These are phyloP conservation scores for Sanghuangporus sanghuang DNA, from an alignment of 1,284 basidiomycete genomes.

Conservation along the genomic window DNA sequence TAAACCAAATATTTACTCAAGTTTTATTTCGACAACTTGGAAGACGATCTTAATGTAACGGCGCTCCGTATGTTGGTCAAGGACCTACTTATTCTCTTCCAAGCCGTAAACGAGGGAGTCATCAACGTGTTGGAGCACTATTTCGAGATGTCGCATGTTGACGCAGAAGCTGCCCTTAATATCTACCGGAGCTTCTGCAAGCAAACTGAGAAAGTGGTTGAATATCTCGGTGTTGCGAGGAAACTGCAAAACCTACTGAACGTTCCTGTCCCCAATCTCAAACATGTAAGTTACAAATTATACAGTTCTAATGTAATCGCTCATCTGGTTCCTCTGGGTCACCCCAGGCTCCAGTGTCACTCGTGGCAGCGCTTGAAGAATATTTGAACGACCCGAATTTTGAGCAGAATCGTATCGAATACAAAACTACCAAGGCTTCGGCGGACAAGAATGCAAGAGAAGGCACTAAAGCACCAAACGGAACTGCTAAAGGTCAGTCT, in stretches of 20 bases:
- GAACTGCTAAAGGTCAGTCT: neutral
- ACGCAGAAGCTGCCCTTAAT: constrained; percentile 80
- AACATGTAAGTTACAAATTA: constrained; percentile 60
- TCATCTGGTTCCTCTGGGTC: neutral
- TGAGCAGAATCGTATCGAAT: constrained; percentile 90
- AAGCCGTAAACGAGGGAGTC: constrained; percentile 96
- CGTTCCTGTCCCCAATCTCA: constrained; percentile 90
- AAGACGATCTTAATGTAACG: constrained; percentile 87
- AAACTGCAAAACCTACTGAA: constrained; percentile 91
- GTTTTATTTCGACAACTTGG: constrained; percentile 93
- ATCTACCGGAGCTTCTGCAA: constrained; percentile 95
- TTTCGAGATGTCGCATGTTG: constrained; percentile 95
- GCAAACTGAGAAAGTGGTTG: constrained; percentile 92
- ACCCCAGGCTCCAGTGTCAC: constrained; percentile 81
- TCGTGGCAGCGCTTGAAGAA: constrained; percentile 91
- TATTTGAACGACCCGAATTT: constrained; percentile 96
- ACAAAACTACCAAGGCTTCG: constrained; percentile 80
- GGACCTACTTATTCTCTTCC: constrained; percentile 92
- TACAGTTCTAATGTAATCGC: neutral
- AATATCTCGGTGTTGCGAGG: constrained; percentile 89
- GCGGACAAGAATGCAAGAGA: constrained; percentile 49
- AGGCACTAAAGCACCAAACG: constrained; percentile 25
- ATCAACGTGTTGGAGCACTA: constrained; percentile 98
- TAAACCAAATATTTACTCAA: constrained; percentile 26
- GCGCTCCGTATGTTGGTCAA: constrained; percentile 96